Evolutionary conservation across 768 basidiomycete species (phyloP).

Genomic region (Coprinopsis sp.): DNA sequence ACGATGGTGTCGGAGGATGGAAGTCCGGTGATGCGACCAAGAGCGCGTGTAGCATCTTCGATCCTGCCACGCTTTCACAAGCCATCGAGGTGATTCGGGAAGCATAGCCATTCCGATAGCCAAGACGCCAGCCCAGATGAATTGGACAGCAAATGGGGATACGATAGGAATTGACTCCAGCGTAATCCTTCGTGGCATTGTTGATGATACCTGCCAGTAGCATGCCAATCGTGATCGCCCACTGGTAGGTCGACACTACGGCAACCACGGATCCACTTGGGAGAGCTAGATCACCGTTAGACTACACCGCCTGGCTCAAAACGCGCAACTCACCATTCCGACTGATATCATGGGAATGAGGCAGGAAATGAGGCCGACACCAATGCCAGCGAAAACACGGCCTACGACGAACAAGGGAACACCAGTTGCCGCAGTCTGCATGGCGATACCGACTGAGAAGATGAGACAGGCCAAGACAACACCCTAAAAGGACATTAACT

Average conservation of each 20-base stretch:
- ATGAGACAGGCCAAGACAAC: slow-evolving; percentile 57
- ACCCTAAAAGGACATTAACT: slow-evolving; percentile 33
- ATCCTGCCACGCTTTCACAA: slow-evolving; percentile 64
- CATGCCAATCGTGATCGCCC: slow-evolving; percentile 72
- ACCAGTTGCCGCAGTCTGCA: slow-evolving; percentile 55
- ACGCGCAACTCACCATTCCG: slow-evolving; percentile 36
- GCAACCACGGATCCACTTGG: slow-evolving; percentile 75
- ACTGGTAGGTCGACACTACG: slow-evolving; percentile 66
- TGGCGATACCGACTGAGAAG: slow-evolving; percentile 60
- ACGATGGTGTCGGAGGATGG: slow-evolving; percentile 47
- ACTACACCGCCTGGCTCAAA: not conserved
- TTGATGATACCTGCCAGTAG: slow-evolving; percentile 67
- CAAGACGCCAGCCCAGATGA: slow-evolving; percentile 74
- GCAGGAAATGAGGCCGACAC: slow-evolving; percentile 73
- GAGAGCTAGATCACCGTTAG: slow-evolving; percentile 34
- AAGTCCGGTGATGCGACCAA: slow-evolving; percentile 60
- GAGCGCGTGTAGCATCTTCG: slow-evolving; percentile 52
- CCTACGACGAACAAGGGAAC: slow-evolving; percentile 60
- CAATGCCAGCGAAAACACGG: slow-evolving; percentile 75
- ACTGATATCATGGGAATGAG: slow-evolving; percentile 49
- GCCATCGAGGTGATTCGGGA: slow-evolving; percentile 79
- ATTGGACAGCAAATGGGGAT: slow-evolving; percentile 77
- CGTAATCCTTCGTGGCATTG: slow-evolving; percentile 55
- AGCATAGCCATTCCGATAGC: slow-evolving; percentile 65
- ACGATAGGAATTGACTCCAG: slow-evolving; percentile 50